Percentiles rank a stretch among this genome's conserved stretches.
Evolutionary conservation across 805 yeast genomes (phyloP).

Genomic region (Komagataella ulmi): DNA sequence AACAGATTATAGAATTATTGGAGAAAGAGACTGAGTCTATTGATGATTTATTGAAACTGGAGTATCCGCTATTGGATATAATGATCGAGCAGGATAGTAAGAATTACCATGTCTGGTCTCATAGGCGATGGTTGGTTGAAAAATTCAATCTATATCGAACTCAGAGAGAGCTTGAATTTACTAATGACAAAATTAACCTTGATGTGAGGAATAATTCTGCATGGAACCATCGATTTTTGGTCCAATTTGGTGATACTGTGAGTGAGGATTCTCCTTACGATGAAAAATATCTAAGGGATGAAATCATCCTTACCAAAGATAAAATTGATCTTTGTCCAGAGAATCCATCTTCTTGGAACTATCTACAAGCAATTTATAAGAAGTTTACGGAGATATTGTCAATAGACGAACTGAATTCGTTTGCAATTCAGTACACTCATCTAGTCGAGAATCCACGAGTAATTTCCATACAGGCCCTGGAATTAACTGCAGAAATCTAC

Average conservation of each 20-base stretch:
- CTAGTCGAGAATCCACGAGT: conserved; percentile 12
- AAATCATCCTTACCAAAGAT: conserved; percentile 35
- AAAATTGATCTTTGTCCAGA: conserved; percentile 55
- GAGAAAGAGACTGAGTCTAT: conserved; percentile 11
- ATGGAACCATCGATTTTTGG: conserved; percentile 77
- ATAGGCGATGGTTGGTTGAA: conserved; percentile 70
- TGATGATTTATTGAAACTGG: conserved; percentile 28
- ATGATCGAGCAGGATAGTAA: conserved; percentile 75
- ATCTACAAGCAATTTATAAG: conserved; percentile 45
- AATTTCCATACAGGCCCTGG: conserved; percentile 50
- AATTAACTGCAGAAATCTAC: conserved; percentile 42
- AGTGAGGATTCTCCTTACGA: background rate
- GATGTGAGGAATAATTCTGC: conserved; percentile 88
- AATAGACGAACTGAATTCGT: background rate
- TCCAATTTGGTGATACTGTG: conserved; percentile 20
- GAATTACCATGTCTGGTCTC: conserved; percentile 96
- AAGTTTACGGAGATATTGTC: conserved; percentile 3
- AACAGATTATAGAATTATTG: conserved; percentile 34
- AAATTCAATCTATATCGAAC: conserved; percentile 33
- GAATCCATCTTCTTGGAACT: conserved; percentile 81
- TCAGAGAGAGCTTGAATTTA: conserved; percentile 36
- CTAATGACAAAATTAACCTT: conserved; percentile 28
- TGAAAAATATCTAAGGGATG: conserved; percentile 19
- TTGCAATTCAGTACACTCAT: background rate
- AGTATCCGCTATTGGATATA: conserved; percentile 46